Base-by-base conservation (phyloP, 345 rosid species). In the Moringa oleifera region DNA sequence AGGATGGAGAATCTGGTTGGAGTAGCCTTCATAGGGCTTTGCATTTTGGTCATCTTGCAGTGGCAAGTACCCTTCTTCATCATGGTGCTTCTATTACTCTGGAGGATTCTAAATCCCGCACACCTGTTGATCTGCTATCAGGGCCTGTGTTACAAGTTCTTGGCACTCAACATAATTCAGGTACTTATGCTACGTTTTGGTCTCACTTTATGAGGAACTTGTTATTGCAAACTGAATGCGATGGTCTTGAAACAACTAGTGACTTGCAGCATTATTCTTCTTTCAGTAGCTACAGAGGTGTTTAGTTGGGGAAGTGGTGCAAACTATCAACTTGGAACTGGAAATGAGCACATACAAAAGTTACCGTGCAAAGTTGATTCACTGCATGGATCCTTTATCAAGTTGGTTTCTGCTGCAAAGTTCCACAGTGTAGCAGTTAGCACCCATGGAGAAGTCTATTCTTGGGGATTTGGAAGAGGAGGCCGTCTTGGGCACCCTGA, bases 1-100 rank as follows among this genome's bases (percentile, higher is more conserved):
- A 90, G 99, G 99, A 94, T 79, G 99, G 99, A 73, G 99, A 94
- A 77, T 94, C 99, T 36, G 99, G 97, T 57, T 94, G 99, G 95
- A 90, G 91, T 76, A 83, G 96, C 73, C 96, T 94, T 67, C 99
- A 90, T 65, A 74, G 97, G 80, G 97, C 99, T 67, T 81, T 90
- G 69, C 95, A 94, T 73, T 94, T 94, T 73, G 97, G 97, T 63
- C 97, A 94, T 87, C 97, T 94, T 65, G 92, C 97, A 18, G 99
- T 88, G 46, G 99, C 96, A 64, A 86, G 92, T 71, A 67, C 83
- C 49, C 89, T 94, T 19, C 77, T 94, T 73, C 89, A 86, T 71
- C 77, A 83, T 17, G 84, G 95, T 71, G 96, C 96, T 64, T 90
- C 89, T 55, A 70, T 80, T 59, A 65, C 79, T 6, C 59, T 83